Base-by-base conservation (phyloP, 352 stramenopile genomes). In the Chrysophaeum taylorii region DNA sequence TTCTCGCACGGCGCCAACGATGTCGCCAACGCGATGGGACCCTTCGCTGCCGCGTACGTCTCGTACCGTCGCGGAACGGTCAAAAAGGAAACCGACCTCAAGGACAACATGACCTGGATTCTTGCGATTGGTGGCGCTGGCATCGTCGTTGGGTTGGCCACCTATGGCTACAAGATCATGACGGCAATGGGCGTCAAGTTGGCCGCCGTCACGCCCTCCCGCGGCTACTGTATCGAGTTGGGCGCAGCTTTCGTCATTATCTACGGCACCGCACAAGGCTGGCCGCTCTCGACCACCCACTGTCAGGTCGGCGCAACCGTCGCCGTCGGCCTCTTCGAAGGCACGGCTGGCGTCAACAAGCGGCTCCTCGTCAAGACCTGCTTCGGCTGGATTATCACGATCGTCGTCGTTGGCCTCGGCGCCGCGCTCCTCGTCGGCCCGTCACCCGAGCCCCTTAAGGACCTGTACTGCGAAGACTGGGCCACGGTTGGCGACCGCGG, bases 1-100 rank as follows among this genome's bases (percentile, higher is more conserved):
- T 91, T 89, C 72, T 78, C 81, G 0, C 85, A 92, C 74, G 85
- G 85, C 29, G 79, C 85, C 27, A 90, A 90, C 72, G 85, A 92
- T 71, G 83, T 88, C 0, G 83, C 84, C 25, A 93, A 92, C 72
- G 72, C 82, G 0, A 90, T 89, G 39, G 85, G 75, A 2, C 84
- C 87, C 0, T 73, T 91, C 27, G 75, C 74, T 31, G 84, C 79
- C 12, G 79, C 89, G 0, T 76, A 83, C 64, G 76, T 81, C n/a
- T 82, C 87, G 12, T 91, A 88, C 73, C 70, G 85, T 91, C 71
- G 82, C 86, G 0, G 84, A 83, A 77, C 80, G n/a, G 83, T 88
- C 16, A 90, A 89, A 72, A 72, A 79, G 12, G 72, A 76, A 15
- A 81, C 78, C 21, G 61, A 73, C 21, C 33, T 82, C 2, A 52